phyloP scores from a whole-genome alignment of 2,329 filamentous ascomycete species.

The Huntiella bhutanensis region DNA sequence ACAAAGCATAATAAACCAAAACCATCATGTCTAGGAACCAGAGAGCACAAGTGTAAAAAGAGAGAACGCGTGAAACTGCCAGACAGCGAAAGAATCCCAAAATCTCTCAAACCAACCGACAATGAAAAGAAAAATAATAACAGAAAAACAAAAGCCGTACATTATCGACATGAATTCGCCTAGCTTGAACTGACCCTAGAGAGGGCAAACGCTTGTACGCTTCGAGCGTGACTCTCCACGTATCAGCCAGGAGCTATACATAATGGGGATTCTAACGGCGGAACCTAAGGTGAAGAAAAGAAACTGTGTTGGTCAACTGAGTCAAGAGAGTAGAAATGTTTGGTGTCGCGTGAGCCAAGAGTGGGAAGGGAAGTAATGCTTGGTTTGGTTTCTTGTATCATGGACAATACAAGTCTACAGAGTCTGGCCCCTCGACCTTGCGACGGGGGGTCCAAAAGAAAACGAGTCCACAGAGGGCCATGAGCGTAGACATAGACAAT shows the following conservation, averaged over 20 bases:
- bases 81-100: neutral
- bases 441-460: neutral
- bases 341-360: neutral
- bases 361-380: neutral
- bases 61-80: constrained; percentile 1
- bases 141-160: constrained; percentile 6
- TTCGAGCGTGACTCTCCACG: constrained; percentile 1
- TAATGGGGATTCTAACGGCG: neutral
- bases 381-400: too few relatives aligned
- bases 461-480: neutral
- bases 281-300: constrained; percentile 5
- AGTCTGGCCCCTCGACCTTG: too few relatives aligned
- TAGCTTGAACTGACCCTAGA: too few relatives aligned
- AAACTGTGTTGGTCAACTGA: constrained; percentile 4
- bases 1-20: neutral
- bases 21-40: constrained; percentile 1
- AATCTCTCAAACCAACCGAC: neutral
- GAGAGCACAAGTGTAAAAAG: neutral
- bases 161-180: too few relatives aligned
- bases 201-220: too few relatives aligned
- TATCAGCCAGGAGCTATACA: constrained; percentile 4
- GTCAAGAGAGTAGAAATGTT: neutral
- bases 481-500: neutral
- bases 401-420: too few relatives aligned
- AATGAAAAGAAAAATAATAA: constrained; percentile 7